Base-by-base conservation (phyloP, 441 rosid genomes). In the Breynia disticha region DNA sequence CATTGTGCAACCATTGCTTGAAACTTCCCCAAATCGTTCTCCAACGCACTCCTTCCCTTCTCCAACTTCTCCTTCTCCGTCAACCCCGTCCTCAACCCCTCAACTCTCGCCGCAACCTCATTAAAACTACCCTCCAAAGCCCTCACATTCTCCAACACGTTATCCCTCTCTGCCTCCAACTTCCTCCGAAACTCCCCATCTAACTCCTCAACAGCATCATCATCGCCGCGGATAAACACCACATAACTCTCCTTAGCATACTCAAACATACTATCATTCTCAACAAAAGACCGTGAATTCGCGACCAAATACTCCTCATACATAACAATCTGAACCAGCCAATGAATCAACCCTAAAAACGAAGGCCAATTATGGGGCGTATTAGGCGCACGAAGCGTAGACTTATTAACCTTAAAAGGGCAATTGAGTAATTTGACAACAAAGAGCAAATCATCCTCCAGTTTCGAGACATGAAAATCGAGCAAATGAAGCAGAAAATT, bases 301-400 rank as follows among this genome's bases (percentile, higher is more conserved):
- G 62, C 57, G 0, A 57, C 55, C 32, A 72, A 16, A 54, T 79
- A 69, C 7, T 86, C 73, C 43, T 14, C 55, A 52, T 60, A 78
- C 54, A 64, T 62, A 6, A 78, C 87, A 21, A 78, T 60, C 66
- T 91, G 87, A 8, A 91, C 96, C 28, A 88, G 41, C 97, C 97
- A 88, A 66, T 83, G 85, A 13, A 82, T 52, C 48, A 81, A 64
- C 16, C 76, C 86, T 15, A 91, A 81, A 58, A 76, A 78, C 5
- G 75, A 69, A 14, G 97, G 97, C 97, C 94, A 91, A 41, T 90
- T 83, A 74, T 84, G 94, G 19, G 89, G 98, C 13, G 97, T 76
- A 28, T 80, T 83, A 6, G 87, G 89, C 16, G 95, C 89, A 21
- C 82, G 83, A 48, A 86, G 90, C 7, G 83, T 64, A 18, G 97